Evolutionary conservation across 176 grass and related monocot genomes (phyloP), one percentile per base, ranked within the genome.

Genomic region (Bothriochloa decipiens): DNA sequence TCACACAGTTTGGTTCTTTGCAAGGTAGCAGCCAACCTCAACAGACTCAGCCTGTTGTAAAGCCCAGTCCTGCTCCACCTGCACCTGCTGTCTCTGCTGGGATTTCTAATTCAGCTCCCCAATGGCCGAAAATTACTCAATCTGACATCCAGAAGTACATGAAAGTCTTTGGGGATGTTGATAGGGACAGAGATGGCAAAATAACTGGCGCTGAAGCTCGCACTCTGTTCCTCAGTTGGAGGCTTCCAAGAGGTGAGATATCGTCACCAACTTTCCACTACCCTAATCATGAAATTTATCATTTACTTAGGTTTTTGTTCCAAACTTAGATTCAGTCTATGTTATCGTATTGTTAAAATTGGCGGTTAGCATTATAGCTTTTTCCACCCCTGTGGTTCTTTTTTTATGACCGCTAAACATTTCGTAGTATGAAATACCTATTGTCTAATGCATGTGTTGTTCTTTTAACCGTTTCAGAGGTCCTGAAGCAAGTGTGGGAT

Each of bases 181-280:
- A 94, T 79, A 99, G 89, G 75, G 93, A 96, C 74, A 96, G 91
- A 89, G 97, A 94, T 92, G 97, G 97, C 47, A 99, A 95, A 83
- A 99, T 99, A 83, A 99, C 93, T 82, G 97, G 97, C 7, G 65
- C 82, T 42, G 89, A 96, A 87, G 97, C 97, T 83, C 88, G 97
- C 28, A 99, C 85, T 12, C 78, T 99, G 79, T 99, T 99, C 85
- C 93, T 99, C 63, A 99, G 97, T 81, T 99, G 97, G 97, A 96
- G 89, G 77, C 97, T 99, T 88, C 90, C 97, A 83, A 99, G 97
- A 96, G 97, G 96, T 96, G 57, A 16, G 69, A 49, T 81, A 57
- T 83, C 58, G 68, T 36, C 37, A 55, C 55, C 65, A 86, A 73
- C 83, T 80, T 70, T 68, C 43, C 42, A 72, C 39, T 86, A 16